Base-by-base conservation (phyloP, 108 stramenopile genomes). In the Cyclotella choctawhatcheeana region DNA sequence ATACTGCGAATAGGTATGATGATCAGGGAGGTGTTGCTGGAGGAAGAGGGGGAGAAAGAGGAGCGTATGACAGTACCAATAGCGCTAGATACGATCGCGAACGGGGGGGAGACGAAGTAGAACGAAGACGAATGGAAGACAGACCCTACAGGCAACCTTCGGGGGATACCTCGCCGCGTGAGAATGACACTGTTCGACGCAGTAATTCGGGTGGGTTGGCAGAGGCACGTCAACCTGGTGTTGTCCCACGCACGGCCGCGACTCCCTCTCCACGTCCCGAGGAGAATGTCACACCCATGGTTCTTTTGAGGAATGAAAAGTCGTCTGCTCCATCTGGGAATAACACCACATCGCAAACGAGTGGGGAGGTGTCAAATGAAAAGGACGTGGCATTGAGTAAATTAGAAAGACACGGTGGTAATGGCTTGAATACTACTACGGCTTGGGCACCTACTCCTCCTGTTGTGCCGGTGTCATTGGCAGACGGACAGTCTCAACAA, bases 371-470 rank as follows among this genome's bases (percentile, higher is more conserved):
- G 16, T 62, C 61, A 13, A 47, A 64, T 16, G 47, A 64, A 50
- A 50, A 31, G 12, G 64, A 64, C 50, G 45, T 48, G 29, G 47
- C 2, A 20, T 18, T 55, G 25, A 53, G 35, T 22, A 64, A 73
- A 27, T 44, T 64, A 30, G 72, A 64, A 26, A 54, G 30, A 40
- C 27, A 6, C 16, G 29, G 33, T 53, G 22, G 17, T 53, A 22
- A 30, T 54, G 20, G 18, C 2, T 26, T 21, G 18, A 43, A 40
- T 12, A 40, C n/a, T 17, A 17, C 50, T n/a, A 58, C 44, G 29
- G 56, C 65, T 14, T 66, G 73, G 73, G 55, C 43, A 66, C 64
- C 73, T 12, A 31, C 64, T 29, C 58, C 64, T 74, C 43, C 73
- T 34, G 70, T 71, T 1, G 56, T 58, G 18, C 59, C 70, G 0